These are phyloP conservation scores for Zanthoxylum bungeanum DNA, from an alignment of 345 rosid genomes.

Conservation along the genomic window DNA sequence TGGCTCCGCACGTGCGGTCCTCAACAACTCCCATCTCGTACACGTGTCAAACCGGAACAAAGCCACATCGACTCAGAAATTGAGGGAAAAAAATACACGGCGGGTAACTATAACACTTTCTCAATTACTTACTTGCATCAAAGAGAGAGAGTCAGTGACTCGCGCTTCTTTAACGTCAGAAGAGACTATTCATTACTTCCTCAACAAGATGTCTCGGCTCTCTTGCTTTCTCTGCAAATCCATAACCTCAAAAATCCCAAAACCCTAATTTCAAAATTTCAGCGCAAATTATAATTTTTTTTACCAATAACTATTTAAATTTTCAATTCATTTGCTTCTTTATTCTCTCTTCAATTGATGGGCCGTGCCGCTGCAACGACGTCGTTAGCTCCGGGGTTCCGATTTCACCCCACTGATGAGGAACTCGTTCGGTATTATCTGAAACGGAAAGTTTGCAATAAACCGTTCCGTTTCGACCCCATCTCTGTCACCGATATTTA, in stretches of 20 bases:
- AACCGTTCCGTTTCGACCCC: slow-evolving; percentile 64
- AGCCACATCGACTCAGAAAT: neutral
- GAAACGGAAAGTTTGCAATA: slow-evolving; percentile 69
- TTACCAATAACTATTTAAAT: neutral
- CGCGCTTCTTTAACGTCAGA: too few relatives aligned
- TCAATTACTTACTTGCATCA: neutral
- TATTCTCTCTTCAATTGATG: slow-evolving; percentile 26
- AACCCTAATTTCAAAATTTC: slow-evolving; percentile 1
- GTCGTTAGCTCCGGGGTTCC: slow-evolving; percentile 85
- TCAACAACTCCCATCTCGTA: neutral
- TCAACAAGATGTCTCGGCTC: neutral
- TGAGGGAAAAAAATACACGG: neutral
- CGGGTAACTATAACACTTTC: neutral
- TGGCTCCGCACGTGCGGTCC: neutral
- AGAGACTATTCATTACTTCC: neutral
- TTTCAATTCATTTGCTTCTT: neutral
- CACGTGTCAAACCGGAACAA: neutral
- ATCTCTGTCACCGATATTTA: slow-evolving; percentile 76
- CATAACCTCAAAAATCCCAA: neutral
- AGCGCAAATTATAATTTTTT: neutral
- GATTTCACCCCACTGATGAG: slow-evolving; percentile 94
- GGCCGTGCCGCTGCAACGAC: slow-evolving; percentile 42
- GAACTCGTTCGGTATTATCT: slow-evolving; percentile 93
- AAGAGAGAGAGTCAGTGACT: neutral
- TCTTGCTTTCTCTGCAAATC: neutral